phyloP scores from a whole-genome alignment of 2,329 filamentous ascomycete species.

The Ascochyta fabae region DNA sequence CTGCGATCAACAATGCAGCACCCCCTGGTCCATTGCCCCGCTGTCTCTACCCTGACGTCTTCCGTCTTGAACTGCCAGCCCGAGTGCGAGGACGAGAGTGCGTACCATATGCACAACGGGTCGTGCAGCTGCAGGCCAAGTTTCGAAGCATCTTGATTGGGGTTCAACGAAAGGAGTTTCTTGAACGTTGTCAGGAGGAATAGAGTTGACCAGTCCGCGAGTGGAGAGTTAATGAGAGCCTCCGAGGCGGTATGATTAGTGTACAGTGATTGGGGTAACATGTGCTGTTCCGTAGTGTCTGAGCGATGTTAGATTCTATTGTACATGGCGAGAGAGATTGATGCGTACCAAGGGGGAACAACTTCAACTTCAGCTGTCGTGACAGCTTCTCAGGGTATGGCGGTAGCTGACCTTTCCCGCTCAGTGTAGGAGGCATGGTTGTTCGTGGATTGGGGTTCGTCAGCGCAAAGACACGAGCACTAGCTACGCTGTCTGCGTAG shows the following conservation, averaged over 20 bases:
- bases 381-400: slow-evolving; percentile 53
- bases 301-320: slow-evolving; percentile 9
- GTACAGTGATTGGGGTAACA: slow-evolving; percentile 51
- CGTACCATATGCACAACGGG: slow-evolving; percentile 52
- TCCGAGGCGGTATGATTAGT: slow-evolving; percentile 32
- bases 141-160: slow-evolving; percentile 42
- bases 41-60: slow-evolving; percentile 88
- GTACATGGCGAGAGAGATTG: neutral
- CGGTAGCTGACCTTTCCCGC: slow-evolving; percentile 44
- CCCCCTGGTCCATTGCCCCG: slow-evolving; percentile 92
- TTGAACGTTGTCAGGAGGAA: slow-evolving; percentile 55
- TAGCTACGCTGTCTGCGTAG: slow-evolving; percentile 73
- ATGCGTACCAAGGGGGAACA: slow-evolving; percentile 54
- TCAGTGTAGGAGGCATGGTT: slow-evolving; percentile 75
- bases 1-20: slow-evolving; percentile 87
- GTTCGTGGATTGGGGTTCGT: slow-evolving; percentile 68
- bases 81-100: slow-evolving; percentile 23
- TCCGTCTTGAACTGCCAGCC: slow-evolving; percentile 56
- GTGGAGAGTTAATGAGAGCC: slow-evolving; percentile 46
- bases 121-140: slow-evolving; percentile 56
- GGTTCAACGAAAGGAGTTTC: slow-evolving; percentile 53
- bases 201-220: slow-evolving; percentile 54
- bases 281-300: slow-evolving; percentile 56
- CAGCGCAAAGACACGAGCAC: slow-evolving; percentile 57
- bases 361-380: slow-evolving; percentile 51